Conservation (phyloP, 129 eudicot genomes). For the Pittosporum tobira region DNA sequence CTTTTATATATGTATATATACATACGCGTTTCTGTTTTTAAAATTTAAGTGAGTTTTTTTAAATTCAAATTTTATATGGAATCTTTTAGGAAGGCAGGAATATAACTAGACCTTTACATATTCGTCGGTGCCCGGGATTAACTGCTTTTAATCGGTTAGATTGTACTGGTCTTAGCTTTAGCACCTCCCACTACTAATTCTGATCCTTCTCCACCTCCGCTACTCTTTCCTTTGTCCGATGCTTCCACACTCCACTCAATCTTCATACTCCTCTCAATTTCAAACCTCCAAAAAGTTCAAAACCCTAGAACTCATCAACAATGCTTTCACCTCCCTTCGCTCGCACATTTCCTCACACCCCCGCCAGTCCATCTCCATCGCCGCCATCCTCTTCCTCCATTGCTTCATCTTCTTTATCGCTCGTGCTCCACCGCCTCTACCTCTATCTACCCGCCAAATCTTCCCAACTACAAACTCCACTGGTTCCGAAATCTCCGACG, state of each 20-base stretch:
- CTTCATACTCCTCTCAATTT: not conserved
- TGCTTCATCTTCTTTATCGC: not conserved
- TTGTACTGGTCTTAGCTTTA: not conserved
- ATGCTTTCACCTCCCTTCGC: conserved; percentile 13
- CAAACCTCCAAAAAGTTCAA: conserved; percentile 22
- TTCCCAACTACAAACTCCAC: not conserved
- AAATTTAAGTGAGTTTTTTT: too few relatives aligned
- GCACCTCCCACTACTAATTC: not conserved
- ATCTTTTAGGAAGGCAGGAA: too few relatives aligned
- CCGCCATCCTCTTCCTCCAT: not conserved
- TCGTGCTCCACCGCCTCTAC: conserved; percentile 1
- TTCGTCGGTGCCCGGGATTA: not conserved
- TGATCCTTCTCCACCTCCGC: not conserved
- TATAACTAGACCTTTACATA: not conserved
- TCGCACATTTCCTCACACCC: conserved; percentile 41
- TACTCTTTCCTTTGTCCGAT: not conserved
- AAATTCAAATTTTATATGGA: too few relatives aligned
- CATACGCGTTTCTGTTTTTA: too few relatives aligned
- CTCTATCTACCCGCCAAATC: not conserved
- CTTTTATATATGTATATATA: too few relatives aligned
- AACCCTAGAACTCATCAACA: conserved; percentile 17
- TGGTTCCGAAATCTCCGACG: not conserved
- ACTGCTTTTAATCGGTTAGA: not conserved
- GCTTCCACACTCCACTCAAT: not conserved
- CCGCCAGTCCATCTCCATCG: conserved; percentile 25